A percentile compares a stretch with the other conserved stretches of the same genome.
Evolutionary conservation across 148 eudicot species (phyloP).

Genomic region (Rhododendron vialii): DNA sequence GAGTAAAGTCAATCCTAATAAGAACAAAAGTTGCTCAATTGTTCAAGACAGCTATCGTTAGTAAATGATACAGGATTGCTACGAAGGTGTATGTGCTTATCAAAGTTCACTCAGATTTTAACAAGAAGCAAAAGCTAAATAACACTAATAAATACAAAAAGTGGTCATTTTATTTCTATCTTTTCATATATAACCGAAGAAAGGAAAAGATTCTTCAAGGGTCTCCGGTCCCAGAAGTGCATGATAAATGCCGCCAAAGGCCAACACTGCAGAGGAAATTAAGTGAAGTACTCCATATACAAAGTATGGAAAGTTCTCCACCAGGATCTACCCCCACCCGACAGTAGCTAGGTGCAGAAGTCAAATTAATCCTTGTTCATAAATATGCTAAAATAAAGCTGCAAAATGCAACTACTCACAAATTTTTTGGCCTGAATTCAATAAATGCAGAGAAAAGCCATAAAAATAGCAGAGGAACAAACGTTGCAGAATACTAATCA

Average conservation of each 20-base stretch:
- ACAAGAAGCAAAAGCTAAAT: background rate
- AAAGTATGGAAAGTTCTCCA: too few species aligned
- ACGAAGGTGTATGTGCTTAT: background rate
- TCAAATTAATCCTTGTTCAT: too few species aligned
- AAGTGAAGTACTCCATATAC: too few species aligned
- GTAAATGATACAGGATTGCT: background rate
- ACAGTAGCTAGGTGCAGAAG: too few species aligned
- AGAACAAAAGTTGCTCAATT: background rate
- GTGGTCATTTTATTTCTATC: background rate
- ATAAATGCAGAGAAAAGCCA: background rate
- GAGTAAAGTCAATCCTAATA: background rate
- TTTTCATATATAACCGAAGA: background rate
- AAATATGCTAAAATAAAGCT: background rate
- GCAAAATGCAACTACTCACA: background rate
- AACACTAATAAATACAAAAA: background rate
- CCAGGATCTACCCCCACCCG: too few species aligned
- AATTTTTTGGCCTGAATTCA: background rate
- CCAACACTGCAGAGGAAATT: too few species aligned
- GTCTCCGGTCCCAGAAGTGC: background rate
- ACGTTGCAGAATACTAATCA: background rate
- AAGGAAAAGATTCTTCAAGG: background rate
- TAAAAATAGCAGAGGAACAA: background rate
- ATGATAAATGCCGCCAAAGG: too few species aligned
- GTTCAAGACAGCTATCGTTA: background rate
- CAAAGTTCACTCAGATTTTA: background rate